phyloP scores from a whole-genome alignment of 176 grass and related monocot species.

The Zizania latifolia region DNA sequence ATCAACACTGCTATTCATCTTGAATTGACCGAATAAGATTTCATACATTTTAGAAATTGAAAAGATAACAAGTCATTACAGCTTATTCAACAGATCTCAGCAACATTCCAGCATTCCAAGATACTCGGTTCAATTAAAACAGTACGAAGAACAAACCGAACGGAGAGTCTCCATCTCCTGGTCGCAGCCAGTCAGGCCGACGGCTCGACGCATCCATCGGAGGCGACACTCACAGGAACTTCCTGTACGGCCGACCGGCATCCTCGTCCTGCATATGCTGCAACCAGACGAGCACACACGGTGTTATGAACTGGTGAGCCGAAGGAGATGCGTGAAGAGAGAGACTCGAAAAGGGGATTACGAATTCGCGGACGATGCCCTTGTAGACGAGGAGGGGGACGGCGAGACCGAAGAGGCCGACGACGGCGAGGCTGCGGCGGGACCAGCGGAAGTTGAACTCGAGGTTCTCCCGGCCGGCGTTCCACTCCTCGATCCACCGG shows the following conservation, averaged over 20 bases:
- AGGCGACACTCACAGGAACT: slow-evolving; percentile 57
- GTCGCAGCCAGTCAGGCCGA: not conserved
- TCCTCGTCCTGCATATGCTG: slow-evolving; percentile 99
- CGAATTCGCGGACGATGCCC: slow-evolving; percentile 78
- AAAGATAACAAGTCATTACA: slow-evolving; percentile 28
- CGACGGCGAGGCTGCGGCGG: slow-evolving; percentile 62
- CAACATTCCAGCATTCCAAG: slow-evolving; percentile 6
- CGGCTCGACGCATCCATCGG: not conserved
- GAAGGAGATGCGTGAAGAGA: not conserved
- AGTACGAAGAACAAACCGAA: slow-evolving; percentile 45
- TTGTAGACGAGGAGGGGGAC: slow-evolving; percentile 77
- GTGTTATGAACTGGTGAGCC: slow-evolving; percentile 21
- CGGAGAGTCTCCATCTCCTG: slow-evolving; percentile 4
- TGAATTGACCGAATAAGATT: slow-evolving; percentile 12
- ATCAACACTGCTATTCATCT: not conserved
- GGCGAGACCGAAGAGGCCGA: slow-evolving; percentile 72
- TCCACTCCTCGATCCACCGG: slow-evolving; percentile 74
- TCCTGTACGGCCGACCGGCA: slow-evolving; percentile 66
- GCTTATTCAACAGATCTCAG: slow-evolving; percentile 31
- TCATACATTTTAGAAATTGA: slow-evolving; percentile 1
- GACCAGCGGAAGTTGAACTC: slow-evolving; percentile 72
- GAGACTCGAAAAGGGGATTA: slow-evolving; percentile 4
- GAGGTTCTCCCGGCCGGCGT: slow-evolving; percentile 61
- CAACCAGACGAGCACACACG: not conserved
- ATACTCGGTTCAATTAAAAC: slow-evolving; percentile 24